Percentiles rank a stretch among this genome's conserved stretches.
Evolutionary conservation across 1,139 yeast genomes (phyloP).

Genomic region (Wickerhamiella pararugosa): DNA sequence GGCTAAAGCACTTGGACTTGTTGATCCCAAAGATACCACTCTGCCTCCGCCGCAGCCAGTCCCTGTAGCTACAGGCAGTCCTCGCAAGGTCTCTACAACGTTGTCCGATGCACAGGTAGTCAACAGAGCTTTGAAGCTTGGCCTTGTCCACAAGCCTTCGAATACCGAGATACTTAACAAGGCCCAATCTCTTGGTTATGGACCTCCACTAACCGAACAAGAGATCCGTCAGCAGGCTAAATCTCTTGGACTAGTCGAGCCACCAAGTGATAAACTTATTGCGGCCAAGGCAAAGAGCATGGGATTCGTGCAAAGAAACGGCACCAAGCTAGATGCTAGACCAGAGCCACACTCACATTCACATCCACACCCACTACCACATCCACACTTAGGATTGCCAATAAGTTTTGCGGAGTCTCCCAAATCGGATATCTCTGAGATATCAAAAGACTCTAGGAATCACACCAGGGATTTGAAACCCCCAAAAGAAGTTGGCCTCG

Average conservation of each 20-base stretch:
- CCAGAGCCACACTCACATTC: no score
- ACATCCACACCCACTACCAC: no score
- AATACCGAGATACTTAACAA: slow-evolving; percentile 3
- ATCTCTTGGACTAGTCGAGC: slow-evolving; percentile 2
- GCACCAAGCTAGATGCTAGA: no score
- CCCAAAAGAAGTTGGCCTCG: no score
- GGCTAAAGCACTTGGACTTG: slow-evolving; percentile 15
- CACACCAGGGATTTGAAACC: no score
- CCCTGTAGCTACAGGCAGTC: slow-evolving; percentile 6
- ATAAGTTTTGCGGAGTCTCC: no score
- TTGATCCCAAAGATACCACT: neutral
- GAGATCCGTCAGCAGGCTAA: slow-evolving; percentile 4
- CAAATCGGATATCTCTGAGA: no score
- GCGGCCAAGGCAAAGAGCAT: no score
- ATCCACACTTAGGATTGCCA: no score
- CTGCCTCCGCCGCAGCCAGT: no score
- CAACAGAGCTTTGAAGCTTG: neutral
- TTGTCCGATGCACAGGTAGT: neutral
- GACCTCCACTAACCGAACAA: neutral
- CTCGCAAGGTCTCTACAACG: slow-evolving; percentile 8
- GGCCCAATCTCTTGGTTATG: neutral
- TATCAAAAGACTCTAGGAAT: no score
- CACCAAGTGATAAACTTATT: neutral
- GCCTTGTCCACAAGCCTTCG: slow-evolving; percentile 13
- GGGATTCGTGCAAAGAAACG: neutral